phyloP scores from a whole-genome alignment of 495 filamentous ascomycete species.

The Viridothelium virens region DNA sequence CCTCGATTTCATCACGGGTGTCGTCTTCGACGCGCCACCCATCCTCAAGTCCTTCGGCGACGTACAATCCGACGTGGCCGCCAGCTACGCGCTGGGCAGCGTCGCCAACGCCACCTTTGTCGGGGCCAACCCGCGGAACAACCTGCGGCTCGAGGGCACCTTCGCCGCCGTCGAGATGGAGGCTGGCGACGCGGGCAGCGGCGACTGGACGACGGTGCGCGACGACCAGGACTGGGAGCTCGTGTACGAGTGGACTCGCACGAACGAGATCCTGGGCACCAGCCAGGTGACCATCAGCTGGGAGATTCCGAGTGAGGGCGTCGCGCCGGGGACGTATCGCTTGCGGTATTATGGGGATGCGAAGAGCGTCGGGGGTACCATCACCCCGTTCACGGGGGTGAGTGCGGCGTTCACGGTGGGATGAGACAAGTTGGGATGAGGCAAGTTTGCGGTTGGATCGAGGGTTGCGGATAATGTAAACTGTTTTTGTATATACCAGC shows the following conservation, averaged over 20 bases:
- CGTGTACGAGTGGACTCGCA: slow-evolving; percentile 73
- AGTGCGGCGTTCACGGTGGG: slow-evolving; percentile 57
- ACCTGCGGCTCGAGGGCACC: slow-evolving; percentile 68
- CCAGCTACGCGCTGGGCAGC: slow-evolving; percentile 50
- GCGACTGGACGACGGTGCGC: slow-evolving; percentile 56
- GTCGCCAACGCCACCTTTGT: slow-evolving; percentile 62
- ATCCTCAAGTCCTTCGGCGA: slow-evolving; percentile 72
- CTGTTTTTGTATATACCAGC: no score
- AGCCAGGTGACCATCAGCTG: slow-evolving; percentile 75
- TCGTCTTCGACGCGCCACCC: slow-evolving; percentile 65
- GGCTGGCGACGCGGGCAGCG: slow-evolving; percentile 34
- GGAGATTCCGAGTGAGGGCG: slow-evolving; percentile 44
- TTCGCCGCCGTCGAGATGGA: slow-evolving; percentile 71
- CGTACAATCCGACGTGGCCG: slow-evolving; percentile 51
- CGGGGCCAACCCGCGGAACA: slow-evolving; percentile 85
- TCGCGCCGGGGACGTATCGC: slow-evolving; percentile 57
- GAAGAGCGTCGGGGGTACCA: slow-evolving; percentile 58
- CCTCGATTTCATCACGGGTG: slow-evolving; percentile 71
- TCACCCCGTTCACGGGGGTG: slow-evolving; percentile 68
- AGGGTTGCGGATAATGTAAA: no score
- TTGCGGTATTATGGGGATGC: slow-evolving; percentile 80
- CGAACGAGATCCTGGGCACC: slow-evolving; percentile 59
- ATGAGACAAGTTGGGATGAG: slow-evolving; percentile 13
- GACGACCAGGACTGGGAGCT: slow-evolving; percentile 74
- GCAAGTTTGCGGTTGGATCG: no score